Conservation (phyloP, 176 grass and related monocot species). For the Dendrocalamus sinicus region DNA sequence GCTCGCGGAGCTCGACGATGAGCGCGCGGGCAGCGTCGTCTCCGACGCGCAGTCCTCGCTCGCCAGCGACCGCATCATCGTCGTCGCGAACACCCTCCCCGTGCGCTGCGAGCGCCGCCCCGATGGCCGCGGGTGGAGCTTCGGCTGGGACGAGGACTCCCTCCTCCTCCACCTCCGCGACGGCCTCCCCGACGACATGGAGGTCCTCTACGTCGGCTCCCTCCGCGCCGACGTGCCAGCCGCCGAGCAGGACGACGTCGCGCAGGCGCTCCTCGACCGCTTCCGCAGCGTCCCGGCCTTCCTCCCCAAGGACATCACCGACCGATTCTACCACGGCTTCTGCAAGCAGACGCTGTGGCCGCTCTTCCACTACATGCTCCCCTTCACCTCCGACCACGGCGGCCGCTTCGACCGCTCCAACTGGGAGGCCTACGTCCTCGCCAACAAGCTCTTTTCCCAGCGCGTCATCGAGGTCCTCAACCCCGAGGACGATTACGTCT, state of each 20-base stretch:
- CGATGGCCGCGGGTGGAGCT: constrained; percentile 58
- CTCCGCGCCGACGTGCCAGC: constrained; percentile 61
- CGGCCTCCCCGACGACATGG: constrained; percentile 78
- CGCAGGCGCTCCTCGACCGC: constrained; percentile 64
- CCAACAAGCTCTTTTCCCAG: constrained; percentile 69
- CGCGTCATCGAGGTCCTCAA: constrained; percentile 86
- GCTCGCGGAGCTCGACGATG: constrained; percentile 58
- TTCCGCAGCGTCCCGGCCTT: constrained; percentile 79
- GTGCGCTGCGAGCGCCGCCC: constrained; percentile 48
- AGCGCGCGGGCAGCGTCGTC: constrained; percentile 50
- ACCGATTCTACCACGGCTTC: constrained; percentile 75
- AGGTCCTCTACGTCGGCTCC: constrained; percentile 80
- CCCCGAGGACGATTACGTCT: constrained; percentile 89
- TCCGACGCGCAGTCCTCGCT: constrained; percentile 61
- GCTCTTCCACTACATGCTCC: constrained; percentile 81
- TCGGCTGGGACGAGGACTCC: constrained; percentile 76
- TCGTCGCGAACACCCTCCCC: constrained; percentile 64
- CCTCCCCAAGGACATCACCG: constrained; percentile 59
- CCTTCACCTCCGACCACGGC: constrained; percentile 47
- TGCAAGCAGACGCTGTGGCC: constrained; percentile 74
- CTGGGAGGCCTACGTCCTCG: constrained; percentile 70
- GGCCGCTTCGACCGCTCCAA: constrained; percentile 71
- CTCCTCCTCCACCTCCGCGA: constrained; percentile 74
- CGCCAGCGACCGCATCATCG: constrained; percentile 57
- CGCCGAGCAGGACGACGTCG: constrained; percentile 68